Percentiles rank a stretch among this genome's conserved stretches.
phyloP scores from a whole-genome alignment of 805 yeast genomes.

The Wickerhamomyces silvicola region DNA sequence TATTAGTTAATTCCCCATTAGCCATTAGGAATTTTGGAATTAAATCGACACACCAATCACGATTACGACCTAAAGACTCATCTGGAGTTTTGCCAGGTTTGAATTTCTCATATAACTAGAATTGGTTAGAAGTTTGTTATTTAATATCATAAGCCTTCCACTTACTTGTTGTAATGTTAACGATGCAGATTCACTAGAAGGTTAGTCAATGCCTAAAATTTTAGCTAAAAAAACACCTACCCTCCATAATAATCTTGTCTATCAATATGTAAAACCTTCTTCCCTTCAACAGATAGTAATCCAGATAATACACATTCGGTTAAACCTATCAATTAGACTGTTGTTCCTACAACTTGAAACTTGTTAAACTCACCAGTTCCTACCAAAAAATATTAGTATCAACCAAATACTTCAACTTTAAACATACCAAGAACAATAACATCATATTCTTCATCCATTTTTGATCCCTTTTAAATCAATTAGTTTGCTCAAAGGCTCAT shows the following conservation, averaged over 20 bases:
- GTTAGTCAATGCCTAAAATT: conserved; percentile 8
- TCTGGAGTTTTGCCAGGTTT: conserved; percentile 69
- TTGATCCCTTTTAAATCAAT: neutral
- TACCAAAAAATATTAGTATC: conserved; percentile 6
- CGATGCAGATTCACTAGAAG: conserved; percentile 72
- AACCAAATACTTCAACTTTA: no score
- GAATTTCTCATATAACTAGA: conserved; percentile 71
- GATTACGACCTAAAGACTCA: conserved; percentile 73
- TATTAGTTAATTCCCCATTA: conserved; percentile 93
- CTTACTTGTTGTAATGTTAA: conserved; percentile 55
- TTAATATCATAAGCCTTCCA: no score
- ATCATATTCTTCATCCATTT: conserved; percentile 94
- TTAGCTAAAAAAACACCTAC: conserved; percentile 21
- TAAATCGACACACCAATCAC: conserved; percentile 97
- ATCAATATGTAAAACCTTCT: conserved; percentile 94
- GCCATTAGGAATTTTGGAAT: conserved; percentile 97
- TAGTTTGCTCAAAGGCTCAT: neutral
- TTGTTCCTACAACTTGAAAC: conserved; percentile 5
- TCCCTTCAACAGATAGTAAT: conserved; percentile 92
- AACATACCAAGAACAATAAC: conserved; percentile 83
- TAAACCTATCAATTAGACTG: conserved; percentile 50
- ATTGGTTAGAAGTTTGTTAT: no score
- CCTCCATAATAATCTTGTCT: conserved; percentile 95
- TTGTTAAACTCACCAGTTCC: conserved; percentile 29
- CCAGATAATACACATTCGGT: conserved; percentile 97